Evolutionary conservation across 371 early-diverging fungal genomes (phyloP).

Genomic region (Nematocida displodere): DNA sequence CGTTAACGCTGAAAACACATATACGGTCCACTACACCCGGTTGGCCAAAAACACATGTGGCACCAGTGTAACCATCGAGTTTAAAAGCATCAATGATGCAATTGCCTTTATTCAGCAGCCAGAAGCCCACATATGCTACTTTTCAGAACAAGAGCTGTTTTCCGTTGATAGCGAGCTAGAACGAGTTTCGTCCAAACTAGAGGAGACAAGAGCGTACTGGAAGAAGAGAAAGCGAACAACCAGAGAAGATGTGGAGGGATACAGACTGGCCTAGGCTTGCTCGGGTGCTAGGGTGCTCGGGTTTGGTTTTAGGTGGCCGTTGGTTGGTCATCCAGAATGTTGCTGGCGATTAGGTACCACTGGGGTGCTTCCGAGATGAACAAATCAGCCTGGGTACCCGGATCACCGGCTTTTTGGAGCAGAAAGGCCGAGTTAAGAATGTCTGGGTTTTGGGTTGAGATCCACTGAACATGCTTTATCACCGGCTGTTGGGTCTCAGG

Average conservation of each 20-base stretch:
- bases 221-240: slow-evolving; percentile 11
- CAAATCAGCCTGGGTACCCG: too few species aligned
- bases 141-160: neutral
- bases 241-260: slow-evolving; percentile 26
- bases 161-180: slow-evolving; percentile 14
- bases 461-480: too few species aligned
- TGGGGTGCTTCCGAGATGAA: too few species aligned
- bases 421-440: too few species aligned
- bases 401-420: too few species aligned
- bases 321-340: too few species aligned
- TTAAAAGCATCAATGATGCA: slow-evolving; percentile 48
- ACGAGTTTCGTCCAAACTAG: slow-evolving; percentile 7
- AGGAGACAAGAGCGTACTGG: slow-evolving; percentile 27
- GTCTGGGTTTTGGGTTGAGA: too few species aligned
- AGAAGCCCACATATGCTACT: neutral
- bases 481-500: too few species aligned
- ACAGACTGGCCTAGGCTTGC: neutral
- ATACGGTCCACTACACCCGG: slow-evolving; percentile 17
- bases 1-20: slow-evolving; percentile 6
- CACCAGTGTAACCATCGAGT: neutral
- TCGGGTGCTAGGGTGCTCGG: too few species aligned
- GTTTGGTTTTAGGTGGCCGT: too few species aligned
- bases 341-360: too few species aligned
- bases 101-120: slow-evolving; percentile 4
- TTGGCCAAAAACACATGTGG: neutral